Evolutionary conservation across 2,329 filamentous ascomycete species (phyloP).

Genomic region (Cucurbitaria berberidis): DNA sequence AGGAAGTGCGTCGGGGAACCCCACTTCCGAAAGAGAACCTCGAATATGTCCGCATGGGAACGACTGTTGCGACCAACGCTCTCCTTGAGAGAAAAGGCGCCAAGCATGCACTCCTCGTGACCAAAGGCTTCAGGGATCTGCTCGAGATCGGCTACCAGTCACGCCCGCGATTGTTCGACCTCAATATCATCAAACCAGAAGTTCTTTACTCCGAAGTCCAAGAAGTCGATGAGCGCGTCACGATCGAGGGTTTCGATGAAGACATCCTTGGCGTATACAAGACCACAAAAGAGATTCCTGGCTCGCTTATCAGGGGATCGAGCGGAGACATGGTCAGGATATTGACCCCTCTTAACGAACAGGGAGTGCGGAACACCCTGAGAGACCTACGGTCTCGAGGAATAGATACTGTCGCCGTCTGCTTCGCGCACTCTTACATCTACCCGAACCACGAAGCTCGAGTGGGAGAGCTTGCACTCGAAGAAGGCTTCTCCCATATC

Average conservation of each 20-base stretch:
- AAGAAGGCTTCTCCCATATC: not conserved
- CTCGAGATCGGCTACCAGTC: constrained; percentile 42
- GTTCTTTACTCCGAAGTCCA: not conserved
- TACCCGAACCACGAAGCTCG: not conserved
- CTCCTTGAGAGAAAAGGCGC: constrained; percentile 39
- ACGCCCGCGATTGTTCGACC: constrained; percentile 38
- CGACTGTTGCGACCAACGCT: constrained; percentile 42
- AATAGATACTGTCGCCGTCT: not conserved
- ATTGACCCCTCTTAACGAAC: not conserved
- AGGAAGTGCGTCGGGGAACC: constrained; percentile 11
- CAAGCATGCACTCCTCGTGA: constrained; percentile 33
- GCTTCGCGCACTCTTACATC: not conserved
- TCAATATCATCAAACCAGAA: constrained; percentile 19
- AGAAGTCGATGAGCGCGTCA: not conserved
- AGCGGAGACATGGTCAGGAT: not conserved
- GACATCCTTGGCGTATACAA: not conserved
- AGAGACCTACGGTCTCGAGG: not conserved
- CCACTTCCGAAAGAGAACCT: constrained; percentile 1
- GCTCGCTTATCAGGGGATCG: not conserved
- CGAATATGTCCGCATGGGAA: constrained; percentile 36
- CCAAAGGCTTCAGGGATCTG: constrained; percentile 39
- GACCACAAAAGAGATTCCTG: not conserved
- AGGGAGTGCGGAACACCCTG: not conserved
- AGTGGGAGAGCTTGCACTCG: not conserved
- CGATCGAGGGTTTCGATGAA: not conserved